Evolutionary conservation across 352 stramenopile species (phyloP).

Genomic region (Elongisporangium anandrum): DNA sequence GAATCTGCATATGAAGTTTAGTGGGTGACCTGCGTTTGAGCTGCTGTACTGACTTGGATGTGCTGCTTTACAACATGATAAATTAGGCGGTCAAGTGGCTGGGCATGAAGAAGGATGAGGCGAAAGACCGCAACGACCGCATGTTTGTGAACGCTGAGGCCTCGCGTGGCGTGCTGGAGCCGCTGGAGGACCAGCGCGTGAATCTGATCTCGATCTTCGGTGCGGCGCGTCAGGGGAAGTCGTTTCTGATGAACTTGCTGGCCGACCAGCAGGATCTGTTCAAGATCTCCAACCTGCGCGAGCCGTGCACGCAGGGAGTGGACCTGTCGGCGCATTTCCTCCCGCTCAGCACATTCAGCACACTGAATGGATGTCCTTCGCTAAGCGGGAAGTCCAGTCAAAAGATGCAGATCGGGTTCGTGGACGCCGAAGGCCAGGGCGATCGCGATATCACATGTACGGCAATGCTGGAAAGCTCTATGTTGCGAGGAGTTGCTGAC

Average conservation of each 20-base stretch:
- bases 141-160: slow-evolving; percentile 73
- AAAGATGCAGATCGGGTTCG: slow-evolving; percentile 75
- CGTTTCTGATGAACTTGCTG: slow-evolving; percentile 86
- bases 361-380: slow-evolving; percentile 54
- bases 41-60: background rate
- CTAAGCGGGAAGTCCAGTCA: slow-evolving; percentile 21
- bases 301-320: slow-evolving; percentile 84
- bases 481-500: background rate
- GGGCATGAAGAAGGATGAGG: slow-evolving; percentile 46
- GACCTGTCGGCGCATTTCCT: slow-evolving; percentile 79
- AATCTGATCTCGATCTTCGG: slow-evolving; percentile 88
- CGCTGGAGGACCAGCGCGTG: slow-evolving; percentile 55
- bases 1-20: background rate
- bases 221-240: slow-evolving; percentile 79
- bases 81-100: slow-evolving; percentile 80
- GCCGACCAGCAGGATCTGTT: slow-evolving; percentile 84
- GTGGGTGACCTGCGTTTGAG: background rate
- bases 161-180: slow-evolving; percentile 48
- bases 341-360: slow-evolving; percentile 61
- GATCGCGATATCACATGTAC: slow-evolving; percentile 83
- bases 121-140: slow-evolving; percentile 33
- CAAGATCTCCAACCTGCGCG: slow-evolving; percentile 83
- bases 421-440: slow-evolving; percentile 81
- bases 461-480: background rate
- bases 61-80: background rate